Evolutionary conservation across 257 asterid genomes (phyloP), one percentile per base, ranked within the genome.

Genomic region (Cordia subcordata): DNA sequence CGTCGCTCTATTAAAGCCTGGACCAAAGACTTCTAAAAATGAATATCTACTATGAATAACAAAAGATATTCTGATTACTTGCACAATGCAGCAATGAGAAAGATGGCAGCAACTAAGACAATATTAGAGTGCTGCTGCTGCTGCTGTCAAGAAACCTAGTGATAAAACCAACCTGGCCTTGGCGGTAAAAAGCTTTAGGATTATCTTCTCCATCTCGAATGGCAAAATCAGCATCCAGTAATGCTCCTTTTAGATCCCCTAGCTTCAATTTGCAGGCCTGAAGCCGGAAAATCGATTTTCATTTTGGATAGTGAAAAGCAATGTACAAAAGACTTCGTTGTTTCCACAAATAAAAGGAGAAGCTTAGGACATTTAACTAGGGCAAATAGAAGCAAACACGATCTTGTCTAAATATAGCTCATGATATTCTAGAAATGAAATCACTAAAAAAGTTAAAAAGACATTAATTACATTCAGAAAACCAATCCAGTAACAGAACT

Each of bases 191-290:
- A 35, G 74, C 82, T 46, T 77, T 77, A 15, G 67, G 67, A 47
- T 77, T 69, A 32, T 77, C 72, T 40, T 58, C 65, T 15, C 55
- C 79, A 52, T 70, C 82, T 32, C 64, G 59, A 67, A 73, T 73
- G 10, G 82, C 77, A 50, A 51, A 71, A 19, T 77, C 66, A 55
- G 82, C 74, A 53, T 77, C 79, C 16, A 69, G 13, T 56, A 77
- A 27, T 46, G 82, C 82, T 59, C 82, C 82, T 46, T 61, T 49
- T 6, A 62, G 60, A 70, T 77, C 82, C 42, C 79, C 82, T 19
- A 72, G 38, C 72, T 73, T 77, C 69, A 69, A 56, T 57, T 73
- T 77, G 55, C 75, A 66, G 11, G 77, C 82, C 82, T 77, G 49
- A 32, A 58, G 49, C 22, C 57, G 46, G 55, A 62, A 62, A 21